Conservation (phyloP, 2,329 filamentous ascomycete genomes). For the Lithohypha guttulata region DNA sequence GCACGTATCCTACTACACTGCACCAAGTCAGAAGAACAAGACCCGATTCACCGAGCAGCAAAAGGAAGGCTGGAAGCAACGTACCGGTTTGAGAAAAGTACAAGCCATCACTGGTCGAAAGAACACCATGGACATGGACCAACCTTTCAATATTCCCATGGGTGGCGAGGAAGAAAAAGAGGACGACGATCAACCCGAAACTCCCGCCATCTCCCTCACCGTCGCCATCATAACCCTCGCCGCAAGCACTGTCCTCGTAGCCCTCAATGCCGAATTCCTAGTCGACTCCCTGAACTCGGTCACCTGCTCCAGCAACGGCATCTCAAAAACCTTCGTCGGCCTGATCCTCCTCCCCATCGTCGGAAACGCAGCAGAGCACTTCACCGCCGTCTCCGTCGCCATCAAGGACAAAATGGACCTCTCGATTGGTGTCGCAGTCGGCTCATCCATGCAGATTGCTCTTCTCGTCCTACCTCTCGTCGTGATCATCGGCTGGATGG, state of each 20-base stretch:
- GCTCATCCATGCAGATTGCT: slow-evolving; percentile 55
- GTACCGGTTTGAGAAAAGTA: background rate
- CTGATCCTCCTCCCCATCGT: slow-evolving; percentile 55
- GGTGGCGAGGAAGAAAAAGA: slow-evolving; percentile 29
- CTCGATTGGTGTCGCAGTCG: slow-evolving; percentile 56
- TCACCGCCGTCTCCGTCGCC: slow-evolving; percentile 51
- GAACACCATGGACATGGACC: background rate
- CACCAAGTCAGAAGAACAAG: slow-evolving; percentile 65
- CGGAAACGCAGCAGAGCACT: slow-evolving; percentile 56
- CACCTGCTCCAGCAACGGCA: slow-evolving; percentile 32
- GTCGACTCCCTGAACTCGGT: slow-evolving; percentile 47
- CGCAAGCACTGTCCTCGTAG: slow-evolving; percentile 67
- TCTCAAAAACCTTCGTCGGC: slow-evolving; percentile 53
- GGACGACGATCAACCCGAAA: slow-evolving; percentile 60
- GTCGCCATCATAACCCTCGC: slow-evolving; percentile 64
- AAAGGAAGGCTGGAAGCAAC: slow-evolving; percentile 12
- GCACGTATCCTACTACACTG: slow-evolving; percentile 66
- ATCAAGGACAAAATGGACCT: slow-evolving; percentile 60
- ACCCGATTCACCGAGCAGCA: slow-evolving; percentile 31
- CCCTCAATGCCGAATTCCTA: slow-evolving; percentile 61
- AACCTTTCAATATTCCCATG: background rate
- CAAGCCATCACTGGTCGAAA: background rate
- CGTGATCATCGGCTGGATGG: slow-evolving; percentile 52
- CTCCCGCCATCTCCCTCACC: slow-evolving; percentile 60
- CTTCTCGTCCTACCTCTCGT: slow-evolving; percentile 51